These are phyloP conservation scores for Plasmodium gallinaceum DNA, from an alignment of 169 alveolate genomes.

Conservation along the genomic window DNA sequence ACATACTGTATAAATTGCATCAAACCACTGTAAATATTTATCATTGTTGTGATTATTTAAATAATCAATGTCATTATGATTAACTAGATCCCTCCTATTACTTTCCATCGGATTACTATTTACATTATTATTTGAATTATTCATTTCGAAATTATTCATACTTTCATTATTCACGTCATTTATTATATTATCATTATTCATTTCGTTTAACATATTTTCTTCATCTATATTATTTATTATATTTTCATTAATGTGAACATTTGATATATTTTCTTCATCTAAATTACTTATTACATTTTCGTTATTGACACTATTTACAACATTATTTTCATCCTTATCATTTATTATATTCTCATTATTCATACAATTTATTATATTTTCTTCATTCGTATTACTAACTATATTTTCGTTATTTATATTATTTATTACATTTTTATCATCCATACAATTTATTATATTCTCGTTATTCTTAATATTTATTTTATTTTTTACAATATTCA, in stretches of 20 bases:
- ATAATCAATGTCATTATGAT: neutral
- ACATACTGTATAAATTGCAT: constrained; percentile 80
- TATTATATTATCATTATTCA: neutral
- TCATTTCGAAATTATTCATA: neutral
- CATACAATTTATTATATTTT: neutral
- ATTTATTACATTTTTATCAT: neutral
- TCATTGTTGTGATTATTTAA: constrained; percentile 1
- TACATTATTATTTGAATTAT: neutral
- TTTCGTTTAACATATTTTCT: neutral
- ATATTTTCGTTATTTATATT: neutral
- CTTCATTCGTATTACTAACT: neutral
- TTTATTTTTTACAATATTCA: neutral
- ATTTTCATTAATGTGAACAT: neutral
- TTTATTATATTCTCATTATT: neutral
- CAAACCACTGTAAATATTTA: constrained; percentile 80
- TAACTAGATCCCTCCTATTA: neutral
- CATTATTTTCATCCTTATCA: neutral
- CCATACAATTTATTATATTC: neutral
- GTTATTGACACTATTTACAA: neutral
- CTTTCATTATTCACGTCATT: constrained; percentile 3
- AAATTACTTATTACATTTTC: neutral
- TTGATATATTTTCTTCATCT: neutral
- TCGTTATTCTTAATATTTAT: neutral
- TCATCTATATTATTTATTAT: neutral
- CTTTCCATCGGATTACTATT: neutral